Base-by-base conservation (phyloP, 108 stramenopile genomes). In the Chaetoceros tenuissimus region DNA sequence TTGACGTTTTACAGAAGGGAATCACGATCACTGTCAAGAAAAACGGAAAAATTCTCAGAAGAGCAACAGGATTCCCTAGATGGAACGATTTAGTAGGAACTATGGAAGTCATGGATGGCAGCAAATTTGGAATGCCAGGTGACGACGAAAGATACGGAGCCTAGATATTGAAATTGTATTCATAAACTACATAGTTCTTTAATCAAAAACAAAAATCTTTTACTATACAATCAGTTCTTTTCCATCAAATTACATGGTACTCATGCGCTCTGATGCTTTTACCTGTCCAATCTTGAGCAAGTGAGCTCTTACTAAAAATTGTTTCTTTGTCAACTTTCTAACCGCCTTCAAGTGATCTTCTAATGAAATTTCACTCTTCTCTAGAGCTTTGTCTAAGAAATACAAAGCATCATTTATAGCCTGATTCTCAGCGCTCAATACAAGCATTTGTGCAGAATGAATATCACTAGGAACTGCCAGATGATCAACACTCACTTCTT, bases 91-190 rank as follows among this genome's bases (percentile, higher is more conserved):
- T 81, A 31, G 64, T 91, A 27, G 77, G 64, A 8, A 73, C 74
- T 10, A 81, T 91, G 83, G 83, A 91, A 53, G 83, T 91, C 34
- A 69, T 76, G 45, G 89, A 91, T 64, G 88, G 88, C 3, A 64
- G 59, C 24, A 68, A 59, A 24, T 91, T 91, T 76, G 89, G 89
- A 53, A 84, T 79, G 81, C 81, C 81, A 1, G 81, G 81, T 28
- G 81, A 82, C 46, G 43, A 53, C 28, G 77, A 82, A 61, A 25
- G 31, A n/a, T 82, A 82, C 56, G 60, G 60, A 24, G 60, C 52
- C 34, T 10, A 10, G 34, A 13, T 40, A 40, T 40, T 40, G 13
- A 10, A 40, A 40, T 40, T 10, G 34, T 40, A 40, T 40, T 10
- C 13, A 40, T 40, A 40, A 40, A 40, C n/a, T n/a, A n/a, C n/a